phyloP scores from a whole-genome alignment of 176 grass and related monocot species.

The Triticum dicoccoides region DNA sequence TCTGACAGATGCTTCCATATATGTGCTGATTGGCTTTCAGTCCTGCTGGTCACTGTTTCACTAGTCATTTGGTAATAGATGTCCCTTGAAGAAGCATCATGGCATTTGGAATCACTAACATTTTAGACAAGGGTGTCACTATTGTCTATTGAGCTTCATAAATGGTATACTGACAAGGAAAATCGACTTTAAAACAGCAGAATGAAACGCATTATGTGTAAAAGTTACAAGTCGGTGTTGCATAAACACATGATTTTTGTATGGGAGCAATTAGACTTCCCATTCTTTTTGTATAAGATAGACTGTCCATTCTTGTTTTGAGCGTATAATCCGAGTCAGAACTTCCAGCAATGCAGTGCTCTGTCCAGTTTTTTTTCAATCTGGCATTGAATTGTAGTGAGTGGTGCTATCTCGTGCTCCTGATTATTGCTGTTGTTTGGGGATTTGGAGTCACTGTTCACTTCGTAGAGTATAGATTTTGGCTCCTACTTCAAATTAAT shows the following conservation, averaged over 20 bases:
- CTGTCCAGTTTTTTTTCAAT: background rate
- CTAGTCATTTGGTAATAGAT: background rate
- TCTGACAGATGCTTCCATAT: background rate
- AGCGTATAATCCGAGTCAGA: conserved; percentile 2
- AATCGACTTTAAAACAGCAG: background rate
- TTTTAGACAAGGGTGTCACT: background rate
- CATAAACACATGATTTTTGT: conserved; percentile 3
- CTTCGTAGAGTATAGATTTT: background rate
- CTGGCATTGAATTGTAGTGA: background rate
- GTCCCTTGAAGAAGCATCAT: background rate
- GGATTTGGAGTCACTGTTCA: background rate
- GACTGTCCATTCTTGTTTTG: background rate
- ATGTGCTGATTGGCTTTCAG: background rate
- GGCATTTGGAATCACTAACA: background rate
- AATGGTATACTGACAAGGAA: background rate
- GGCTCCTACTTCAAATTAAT: background rate
- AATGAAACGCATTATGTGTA: background rate
- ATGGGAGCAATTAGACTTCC: background rate
- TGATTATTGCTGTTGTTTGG: background rate
- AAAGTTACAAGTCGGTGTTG: background rate
- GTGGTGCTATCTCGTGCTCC: background rate
- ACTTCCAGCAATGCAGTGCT: background rate
- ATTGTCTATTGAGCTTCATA: background rate
- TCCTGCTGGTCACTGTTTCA: background rate
- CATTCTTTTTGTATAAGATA: background rate